Percentiles rank a stretch among this genome's conserved stretches.
phyloP scores from a whole-genome alignment of 495 filamentous ascomycete genomes.

The Xylaria longipes region DNA sequence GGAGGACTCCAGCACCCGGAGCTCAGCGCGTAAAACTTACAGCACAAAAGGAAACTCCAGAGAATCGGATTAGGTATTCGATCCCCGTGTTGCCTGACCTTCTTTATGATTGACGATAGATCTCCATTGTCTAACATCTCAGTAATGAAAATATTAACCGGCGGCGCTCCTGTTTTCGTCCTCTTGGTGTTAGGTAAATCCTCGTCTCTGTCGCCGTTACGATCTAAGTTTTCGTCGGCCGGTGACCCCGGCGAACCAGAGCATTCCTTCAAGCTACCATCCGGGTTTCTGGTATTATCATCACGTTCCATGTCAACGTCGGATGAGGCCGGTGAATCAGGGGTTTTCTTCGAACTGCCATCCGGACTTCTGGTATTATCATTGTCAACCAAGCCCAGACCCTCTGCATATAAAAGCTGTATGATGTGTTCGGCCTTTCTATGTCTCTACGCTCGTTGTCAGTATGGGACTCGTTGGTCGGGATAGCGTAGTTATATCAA shows the following conservation, averaged over 20 bases:
- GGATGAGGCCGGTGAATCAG: neutral
- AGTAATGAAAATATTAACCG: slow-evolving; percentile 4
- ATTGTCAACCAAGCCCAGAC: neutral
- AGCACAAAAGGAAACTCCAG: slow-evolving; percentile 15
- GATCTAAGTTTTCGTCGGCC: neutral
- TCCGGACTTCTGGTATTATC: neutral
- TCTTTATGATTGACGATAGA: neutral
- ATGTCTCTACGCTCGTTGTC: neutral
- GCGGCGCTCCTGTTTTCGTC: neutral
- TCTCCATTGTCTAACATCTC: slow-evolving; percentile 23
- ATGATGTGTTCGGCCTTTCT: slow-evolving; percentile 7
- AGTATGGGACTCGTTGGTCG: neutral
- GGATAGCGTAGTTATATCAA: neutral
- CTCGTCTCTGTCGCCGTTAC: neutral
- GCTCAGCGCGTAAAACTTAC: neutral
- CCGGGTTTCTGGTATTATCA: neutral
- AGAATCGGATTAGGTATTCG: slow-evolving; percentile 6
- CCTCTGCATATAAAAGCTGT: slow-evolving; percentile 2
- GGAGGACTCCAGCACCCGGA: too few species aligned
- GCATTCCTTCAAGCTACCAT: neutral
- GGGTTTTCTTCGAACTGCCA: neutral
- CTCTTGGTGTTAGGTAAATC: neutral
- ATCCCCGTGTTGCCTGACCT: neutral
- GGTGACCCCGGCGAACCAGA: neutral
- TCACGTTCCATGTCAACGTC: too few species aligned